Conservation (phyloP, 768 basidiomycete genomes). For the Gymnopilus dilepis region DNA sequence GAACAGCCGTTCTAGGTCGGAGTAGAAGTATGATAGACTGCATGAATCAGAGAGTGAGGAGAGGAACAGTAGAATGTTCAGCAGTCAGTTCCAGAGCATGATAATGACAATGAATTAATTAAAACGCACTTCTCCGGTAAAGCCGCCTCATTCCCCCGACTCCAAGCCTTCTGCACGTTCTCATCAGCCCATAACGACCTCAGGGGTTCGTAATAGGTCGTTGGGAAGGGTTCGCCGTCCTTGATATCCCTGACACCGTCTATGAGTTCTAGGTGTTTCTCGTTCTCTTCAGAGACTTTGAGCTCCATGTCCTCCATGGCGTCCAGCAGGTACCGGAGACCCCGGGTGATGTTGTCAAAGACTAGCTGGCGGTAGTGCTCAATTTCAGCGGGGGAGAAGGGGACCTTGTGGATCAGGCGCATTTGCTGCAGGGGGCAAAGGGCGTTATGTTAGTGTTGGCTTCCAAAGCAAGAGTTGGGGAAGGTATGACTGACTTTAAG, state of each 20-base stretch:
- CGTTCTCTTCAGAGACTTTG: conserved; percentile 66
- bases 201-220: conserved; percentile 67
- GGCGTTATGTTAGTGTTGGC: not conserved
- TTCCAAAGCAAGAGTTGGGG: not conserved
- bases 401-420: conserved; percentile 90
- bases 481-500: conserved; percentile 63
- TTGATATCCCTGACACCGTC: conserved; percentile 72
- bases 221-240: conserved; percentile 83
- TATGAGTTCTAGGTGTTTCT: conserved; percentile 63
- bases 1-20: conserved; percentile 82
- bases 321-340: conserved; percentile 81
- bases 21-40: conserved; percentile 79
- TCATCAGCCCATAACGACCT: conserved; percentile 78
- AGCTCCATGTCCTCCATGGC: conserved; percentile 91
- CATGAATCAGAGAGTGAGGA: no score
- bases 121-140: conserved; percentile 82
- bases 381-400: conserved; percentile 81
- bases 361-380: conserved; percentile 92
- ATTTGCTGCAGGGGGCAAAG: conserved; percentile 70
- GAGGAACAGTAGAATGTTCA: not conserved
- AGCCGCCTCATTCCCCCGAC: conserved; percentile 87
- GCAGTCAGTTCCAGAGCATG: not conserved
- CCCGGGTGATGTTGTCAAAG: conserved; percentile 90
- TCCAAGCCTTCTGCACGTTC: conserved; percentile 76
- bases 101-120: not conserved